Conservation (phyloP, 225 moss, liverwort and hornwort species). For the Sphagnum contortum region DNA sequence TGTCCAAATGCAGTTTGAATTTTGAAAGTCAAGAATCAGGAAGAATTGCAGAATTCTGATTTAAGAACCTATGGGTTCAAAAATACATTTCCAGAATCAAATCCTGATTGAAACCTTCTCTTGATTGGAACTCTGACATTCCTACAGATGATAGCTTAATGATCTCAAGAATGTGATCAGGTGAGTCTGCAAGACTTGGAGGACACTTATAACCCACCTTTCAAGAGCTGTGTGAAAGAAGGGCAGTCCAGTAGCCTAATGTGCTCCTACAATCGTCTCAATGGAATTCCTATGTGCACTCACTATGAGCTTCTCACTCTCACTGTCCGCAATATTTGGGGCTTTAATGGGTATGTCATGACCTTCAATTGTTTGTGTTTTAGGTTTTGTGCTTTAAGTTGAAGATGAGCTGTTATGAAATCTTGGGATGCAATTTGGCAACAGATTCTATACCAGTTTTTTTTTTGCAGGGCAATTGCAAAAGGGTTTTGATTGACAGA, state of each 20-base stretch:
- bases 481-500: neutral
- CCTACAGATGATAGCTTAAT: no score
- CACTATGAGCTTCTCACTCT: constrained; percentile 53
- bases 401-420: no score
- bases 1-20: no score
- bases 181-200: constrained; percentile 76
- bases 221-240: constrained; percentile 67
- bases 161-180: constrained; percentile 12
- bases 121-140: no score
- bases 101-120: no score
- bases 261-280: constrained; percentile 89
- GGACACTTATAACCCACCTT: constrained; percentile 77
- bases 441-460: neutral
- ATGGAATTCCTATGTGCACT: constrained; percentile 68
- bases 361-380: neutral
- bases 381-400: neutral
- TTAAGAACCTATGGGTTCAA: no score
- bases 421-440: neutral
- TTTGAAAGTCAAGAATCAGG: no score
- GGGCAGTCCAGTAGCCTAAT: constrained; percentile 75
- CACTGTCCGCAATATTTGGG: constrained; percentile 60
- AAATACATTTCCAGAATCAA: no score
- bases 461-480: neutral
- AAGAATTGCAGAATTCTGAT: no score
- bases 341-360: constrained; percentile 63